Conservation (phyloP, 805 yeast species). For the Zygoascus biomembranicola region DNA sequence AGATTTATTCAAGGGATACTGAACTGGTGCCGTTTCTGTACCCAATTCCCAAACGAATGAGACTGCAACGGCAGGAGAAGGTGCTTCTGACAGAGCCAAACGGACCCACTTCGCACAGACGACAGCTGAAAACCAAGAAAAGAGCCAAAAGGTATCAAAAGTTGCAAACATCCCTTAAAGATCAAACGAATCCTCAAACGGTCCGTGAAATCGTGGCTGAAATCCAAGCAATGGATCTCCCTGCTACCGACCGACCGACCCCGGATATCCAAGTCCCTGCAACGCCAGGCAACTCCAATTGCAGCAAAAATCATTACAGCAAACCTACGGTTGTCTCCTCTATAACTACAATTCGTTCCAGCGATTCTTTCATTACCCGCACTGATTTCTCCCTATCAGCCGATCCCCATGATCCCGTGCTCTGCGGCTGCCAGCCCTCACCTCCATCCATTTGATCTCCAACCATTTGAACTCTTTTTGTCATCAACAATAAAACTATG, state of each 20-base stretch:
- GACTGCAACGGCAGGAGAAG: background rate
- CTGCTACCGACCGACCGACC: no score
- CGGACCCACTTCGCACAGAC: no score
- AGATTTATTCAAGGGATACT: background rate
- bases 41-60: background rate
- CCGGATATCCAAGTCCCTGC: background rate
- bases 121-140: no score
- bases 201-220: background rate
- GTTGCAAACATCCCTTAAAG: background rate
- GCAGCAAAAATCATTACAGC: no score
- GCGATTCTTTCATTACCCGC: background rate
- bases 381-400: background rate
- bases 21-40: background rate
- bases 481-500: background rate
- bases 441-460: background rate
- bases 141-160: background rate
- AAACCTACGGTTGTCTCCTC: no score
- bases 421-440: background rate
- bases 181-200: background rate
- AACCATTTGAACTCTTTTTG: background rate
- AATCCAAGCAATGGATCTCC: background rate
- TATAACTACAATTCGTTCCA: no score
- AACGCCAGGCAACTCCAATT: background rate
- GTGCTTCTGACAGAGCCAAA: no score
- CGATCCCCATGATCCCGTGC: background rate